phyloP scores from a whole-genome alignment of 2,329 filamentous ascomycete species.

The Xylariaceae sp. region DNA sequence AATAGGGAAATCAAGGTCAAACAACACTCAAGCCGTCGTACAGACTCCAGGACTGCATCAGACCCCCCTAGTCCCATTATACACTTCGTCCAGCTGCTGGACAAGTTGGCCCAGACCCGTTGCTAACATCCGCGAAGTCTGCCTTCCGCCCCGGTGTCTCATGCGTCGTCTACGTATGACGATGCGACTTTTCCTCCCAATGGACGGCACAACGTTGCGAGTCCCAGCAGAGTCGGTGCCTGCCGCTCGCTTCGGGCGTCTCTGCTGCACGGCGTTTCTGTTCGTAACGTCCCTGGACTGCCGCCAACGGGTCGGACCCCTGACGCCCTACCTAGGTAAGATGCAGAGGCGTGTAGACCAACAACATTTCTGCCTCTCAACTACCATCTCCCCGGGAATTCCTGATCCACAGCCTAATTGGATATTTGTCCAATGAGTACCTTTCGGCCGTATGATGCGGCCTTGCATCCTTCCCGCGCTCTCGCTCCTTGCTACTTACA shows the following conservation, averaged over 20 bases:
- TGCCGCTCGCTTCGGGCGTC: conserved; percentile 17
- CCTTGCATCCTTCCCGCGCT: conserved; percentile 6
- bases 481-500: not conserved
- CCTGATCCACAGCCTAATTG: conserved; percentile 2
- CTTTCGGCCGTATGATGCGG: not conserved
- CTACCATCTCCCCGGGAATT: conserved; percentile 2
- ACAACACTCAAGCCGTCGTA: too few relatives aligned
- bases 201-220: not conserved
- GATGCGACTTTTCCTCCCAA: not conserved
- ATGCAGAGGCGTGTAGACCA: conserved; percentile 3
- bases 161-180: not conserved
- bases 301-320: conserved; percentile 11
- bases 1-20: not conserved
- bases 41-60: not conserved
- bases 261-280: conserved; percentile 19
- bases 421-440: not conserved
- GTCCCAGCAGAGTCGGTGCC: not conserved
- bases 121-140: not conserved
- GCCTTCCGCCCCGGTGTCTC: not conserved
- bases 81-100: not conserved
- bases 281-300: conserved; percentile 6
- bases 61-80: not conserved
- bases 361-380: conserved; percentile 8
- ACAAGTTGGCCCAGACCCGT: not conserved
- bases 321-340: not conserved